Base-by-base conservation (phyloP, 2,329 filamentous ascomycete species). In the Penicillium oxalicum region DNA sequence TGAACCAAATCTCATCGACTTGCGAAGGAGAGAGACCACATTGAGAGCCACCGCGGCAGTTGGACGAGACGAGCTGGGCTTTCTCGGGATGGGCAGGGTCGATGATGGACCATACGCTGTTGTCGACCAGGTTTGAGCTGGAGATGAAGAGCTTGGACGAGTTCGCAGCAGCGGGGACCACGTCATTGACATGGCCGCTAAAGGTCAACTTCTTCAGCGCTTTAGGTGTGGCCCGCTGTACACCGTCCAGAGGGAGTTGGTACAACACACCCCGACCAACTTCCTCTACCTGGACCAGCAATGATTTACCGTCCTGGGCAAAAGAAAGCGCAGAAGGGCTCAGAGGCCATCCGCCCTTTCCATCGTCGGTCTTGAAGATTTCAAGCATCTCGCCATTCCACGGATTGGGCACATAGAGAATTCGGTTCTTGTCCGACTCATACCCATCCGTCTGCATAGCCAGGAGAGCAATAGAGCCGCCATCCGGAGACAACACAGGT, bases 361-460 rank as follows among this genome's bases (percentile, higher is more conserved):
- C 67, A 50, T 73, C 65, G 1, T 58, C 33, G 3, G 63, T 67
- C 36, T 61, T 56, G 51, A 73, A 73, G 1, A 68, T 52, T 36
- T 73, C 70, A 11, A 70, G 60, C 55, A 66, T 64, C 40, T 67
- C 61, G 6, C 66, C 67, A 46, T 62, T 67, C 64, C 68, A 71
- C 2, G 73, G 65, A 44, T 70, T 68, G 1, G 68, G 69, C 18
- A 72, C 66, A 44, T 72, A 66, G 18, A 74, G 47, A 29, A 74
- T 73, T 2, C 68, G 59, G 49, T 74, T 75, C 54, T 73, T 73
- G 55, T 75, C 72, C 11, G 70, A 71, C 53, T 75, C 72, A 45
- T 75, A 74, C 8, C 72, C 72, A 50, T 75, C 72, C 36, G 69
- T 58, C 9, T 61, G 62, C 70, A 74, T 74, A 7, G 67, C 64